Conservation (phyloP, 495 filamentous ascomycete species). For the Mytilinidion resinicola region DNA sequence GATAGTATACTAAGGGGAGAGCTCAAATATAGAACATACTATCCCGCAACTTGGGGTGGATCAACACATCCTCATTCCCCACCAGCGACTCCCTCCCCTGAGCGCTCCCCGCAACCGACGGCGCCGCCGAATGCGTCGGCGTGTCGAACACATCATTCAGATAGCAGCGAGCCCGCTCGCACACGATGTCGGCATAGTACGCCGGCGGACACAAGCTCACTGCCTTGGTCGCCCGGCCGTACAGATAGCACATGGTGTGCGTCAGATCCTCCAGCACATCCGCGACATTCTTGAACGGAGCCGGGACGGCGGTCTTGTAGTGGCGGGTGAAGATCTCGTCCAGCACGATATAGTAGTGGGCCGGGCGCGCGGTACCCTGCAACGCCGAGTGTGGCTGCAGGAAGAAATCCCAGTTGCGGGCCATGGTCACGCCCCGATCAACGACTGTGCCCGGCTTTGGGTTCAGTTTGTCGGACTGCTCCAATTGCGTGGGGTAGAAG, state of each 20-base stretch:
- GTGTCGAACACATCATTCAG: constrained; percentile 53
- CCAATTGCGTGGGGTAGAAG: constrained; percentile 58
- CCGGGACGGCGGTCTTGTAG: constrained; percentile 29
- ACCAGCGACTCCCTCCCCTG: constrained; percentile 18
- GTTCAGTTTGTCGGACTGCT: constrained; percentile 48
- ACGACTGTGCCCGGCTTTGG: constrained; percentile 72
- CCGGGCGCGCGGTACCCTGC: constrained; percentile 34
- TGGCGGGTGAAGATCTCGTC: constrained; percentile 60
- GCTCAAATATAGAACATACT: constrained; percentile 73
- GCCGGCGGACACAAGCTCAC: constrained; percentile 76
- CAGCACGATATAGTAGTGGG: constrained; percentile 46
- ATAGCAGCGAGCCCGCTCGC: constrained; percentile 62
- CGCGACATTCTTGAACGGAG: constrained; percentile 41
- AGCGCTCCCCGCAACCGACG: constrained; percentile 5
- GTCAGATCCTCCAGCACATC: constrained; percentile 60
- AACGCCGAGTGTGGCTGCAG: constrained; percentile 62
- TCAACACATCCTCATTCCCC: constrained; percentile 30
- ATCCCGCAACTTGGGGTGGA: constrained; percentile 50
- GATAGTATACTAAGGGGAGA: too few species aligned
- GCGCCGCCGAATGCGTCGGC: constrained; percentile 5
- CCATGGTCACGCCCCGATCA: constrained; percentile 66
- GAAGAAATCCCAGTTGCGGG: constrained; percentile 67
- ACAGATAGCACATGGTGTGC: constrained; percentile 71
- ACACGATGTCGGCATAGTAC: constrained; percentile 76
- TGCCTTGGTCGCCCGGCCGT: constrained; percentile 71